phyloP scores from a whole-genome alignment of 2,329 filamentous ascomycete genomes.

The Epichloe sylvatica region DNA sequence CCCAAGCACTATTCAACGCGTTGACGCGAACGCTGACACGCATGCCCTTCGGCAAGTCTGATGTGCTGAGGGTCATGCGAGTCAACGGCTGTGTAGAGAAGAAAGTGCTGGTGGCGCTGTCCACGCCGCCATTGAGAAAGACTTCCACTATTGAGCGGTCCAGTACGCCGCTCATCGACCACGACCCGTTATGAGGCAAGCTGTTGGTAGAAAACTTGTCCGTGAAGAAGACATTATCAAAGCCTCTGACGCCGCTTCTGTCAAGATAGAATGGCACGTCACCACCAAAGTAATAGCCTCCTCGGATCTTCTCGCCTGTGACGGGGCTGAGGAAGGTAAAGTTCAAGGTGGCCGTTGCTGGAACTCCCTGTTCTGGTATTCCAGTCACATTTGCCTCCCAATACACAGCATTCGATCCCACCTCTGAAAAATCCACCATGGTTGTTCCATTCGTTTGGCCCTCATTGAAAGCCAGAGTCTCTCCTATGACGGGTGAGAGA shows the following conservation, averaged over 20 bases:
- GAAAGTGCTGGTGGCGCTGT: constrained; percentile 19
- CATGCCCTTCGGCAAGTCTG: constrained; percentile 9
- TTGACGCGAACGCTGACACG: constrained; percentile 12
- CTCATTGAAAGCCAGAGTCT: constrained; percentile 27
- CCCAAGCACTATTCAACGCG: constrained; percentile 16
- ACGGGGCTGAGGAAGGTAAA: constrained; percentile 15
- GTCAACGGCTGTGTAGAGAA: constrained; percentile 17
- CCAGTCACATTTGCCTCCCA: constrained; percentile 39
- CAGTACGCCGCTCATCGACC: constrained; percentile 20
- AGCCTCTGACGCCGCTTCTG: constrained; percentile 14
- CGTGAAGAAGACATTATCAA: constrained; percentile 20
- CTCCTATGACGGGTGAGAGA: constrained; percentile 30
- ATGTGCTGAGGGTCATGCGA: constrained; percentile 9
- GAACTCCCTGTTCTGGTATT: constrained; percentile 9
- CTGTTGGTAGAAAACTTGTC: constrained; percentile 16
- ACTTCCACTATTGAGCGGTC: constrained; percentile 23
- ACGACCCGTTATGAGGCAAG: constrained; percentile 8
- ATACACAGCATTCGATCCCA: constrained; percentile 37
- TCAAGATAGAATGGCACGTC: constrained; percentile 17
- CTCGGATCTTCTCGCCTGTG: constrained; percentile 14
- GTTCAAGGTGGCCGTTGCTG: constrained; percentile 14
- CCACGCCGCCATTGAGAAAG: constrained; percentile 20
- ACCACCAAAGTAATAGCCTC: constrained; percentile 15
- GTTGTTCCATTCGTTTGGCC: constrained; percentile 34
- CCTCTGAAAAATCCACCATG: constrained; percentile 33